These are phyloP conservation scores for Pseudogymnoascus verrucosus DNA, from an alignment of 2,329 filamentous ascomycete genomes.

Conservation along the genomic window DNA sequence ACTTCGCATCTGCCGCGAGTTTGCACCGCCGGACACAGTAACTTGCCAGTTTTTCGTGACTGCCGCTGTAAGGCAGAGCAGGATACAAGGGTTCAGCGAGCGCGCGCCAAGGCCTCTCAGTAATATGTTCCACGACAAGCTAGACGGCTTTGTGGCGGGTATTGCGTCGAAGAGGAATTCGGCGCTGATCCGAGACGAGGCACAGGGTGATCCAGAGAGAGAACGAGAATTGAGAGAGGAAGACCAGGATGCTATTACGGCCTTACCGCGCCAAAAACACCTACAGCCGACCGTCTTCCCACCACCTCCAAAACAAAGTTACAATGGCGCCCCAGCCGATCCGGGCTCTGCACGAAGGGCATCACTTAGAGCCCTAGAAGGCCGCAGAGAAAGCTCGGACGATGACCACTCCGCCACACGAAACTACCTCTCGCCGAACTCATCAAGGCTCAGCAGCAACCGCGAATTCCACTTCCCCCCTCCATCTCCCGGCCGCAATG, in stretches of 20 bases:
- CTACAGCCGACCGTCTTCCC: slow-evolving; percentile 44
- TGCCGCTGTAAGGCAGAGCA: slow-evolving; percentile 47
- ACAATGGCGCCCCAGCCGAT: background rate
- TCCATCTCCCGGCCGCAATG: slow-evolving; percentile 36
- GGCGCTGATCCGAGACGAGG: slow-evolving; percentile 72
- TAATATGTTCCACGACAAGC: slow-evolving; percentile 72
- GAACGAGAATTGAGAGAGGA: slow-evolving; percentile 74
- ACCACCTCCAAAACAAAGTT: slow-evolving; percentile 11
- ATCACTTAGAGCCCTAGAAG: slow-evolving; percentile 42
- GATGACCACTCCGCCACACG: slow-evolving; percentile 37
- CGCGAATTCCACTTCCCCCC: slow-evolving; percentile 52
- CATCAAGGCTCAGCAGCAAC: slow-evolving; percentile 16
- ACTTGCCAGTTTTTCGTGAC: slow-evolving; percentile 95
- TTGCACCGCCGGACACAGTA: slow-evolving; percentile 78
- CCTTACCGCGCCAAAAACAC: slow-evolving; percentile 63
- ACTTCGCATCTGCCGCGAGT: slow-evolving; percentile 81
- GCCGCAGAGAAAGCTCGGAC: slow-evolving; percentile 26
- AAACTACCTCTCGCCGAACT: slow-evolving; percentile 22
- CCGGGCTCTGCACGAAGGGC: slow-evolving; percentile 33
- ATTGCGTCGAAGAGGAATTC: slow-evolving; percentile 84
- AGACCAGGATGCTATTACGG: slow-evolving; percentile 76
- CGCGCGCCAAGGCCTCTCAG: slow-evolving; percentile 58
- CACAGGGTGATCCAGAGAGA: slow-evolving; percentile 67
- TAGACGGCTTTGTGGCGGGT: slow-evolving; percentile 80
- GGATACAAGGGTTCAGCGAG: slow-evolving; percentile 24